These are phyloP conservation scores for Cyberlindnera americana DNA, from an alignment of 805 yeast species.

Conservation along the genomic window DNA sequence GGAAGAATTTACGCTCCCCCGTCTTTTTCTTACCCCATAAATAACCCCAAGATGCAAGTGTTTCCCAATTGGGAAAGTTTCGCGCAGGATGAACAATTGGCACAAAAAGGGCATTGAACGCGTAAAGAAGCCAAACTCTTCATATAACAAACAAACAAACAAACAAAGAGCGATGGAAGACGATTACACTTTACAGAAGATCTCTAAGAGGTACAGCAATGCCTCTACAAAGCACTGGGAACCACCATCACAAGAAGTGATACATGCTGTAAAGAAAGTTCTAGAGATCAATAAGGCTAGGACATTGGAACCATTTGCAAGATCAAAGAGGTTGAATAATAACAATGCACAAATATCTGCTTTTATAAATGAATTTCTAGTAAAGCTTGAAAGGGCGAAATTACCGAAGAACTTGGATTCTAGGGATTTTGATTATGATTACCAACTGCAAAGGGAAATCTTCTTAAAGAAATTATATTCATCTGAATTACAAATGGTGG, in stretches of 20 bases:
- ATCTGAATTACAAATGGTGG: conserved; percentile 20
- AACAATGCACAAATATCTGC: conserved; percentile 8
- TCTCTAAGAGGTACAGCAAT: conserved; percentile 19
- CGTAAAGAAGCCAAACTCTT: too few species aligned
- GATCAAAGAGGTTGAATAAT: conserved; percentile 2
- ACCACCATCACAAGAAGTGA: conserved; percentile 10
- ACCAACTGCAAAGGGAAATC: conserved; percentile 18
- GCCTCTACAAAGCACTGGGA: conserved; percentile 19
- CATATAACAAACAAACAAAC: too few species aligned
- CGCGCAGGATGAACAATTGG: too few species aligned
- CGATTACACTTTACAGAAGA: conserved; percentile 13
- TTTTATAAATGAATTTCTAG: conserved; percentile 14
- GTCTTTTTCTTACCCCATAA: too few species aligned
- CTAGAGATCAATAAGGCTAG: conserved; percentile 18
- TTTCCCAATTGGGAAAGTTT: too few species aligned
- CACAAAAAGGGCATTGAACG: too few species aligned
- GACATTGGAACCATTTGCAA: conserved; percentile 12
- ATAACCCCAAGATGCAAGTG: too few species aligned
- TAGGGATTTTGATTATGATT: conserved; percentile 21
- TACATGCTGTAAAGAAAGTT: conserved; percentile 11
- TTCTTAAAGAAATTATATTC: conserved; percentile 18
- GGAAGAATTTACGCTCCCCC: too few species aligned
- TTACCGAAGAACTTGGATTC: conserved; percentile 16
- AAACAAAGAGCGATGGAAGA: too few species aligned
- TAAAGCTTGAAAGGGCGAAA: conserved; percentile 10